These are phyloP conservation scores for Fusarium udum DNA, from an alignment of 2,329 filamentous ascomycete species.

Conservation along the genomic window DNA sequence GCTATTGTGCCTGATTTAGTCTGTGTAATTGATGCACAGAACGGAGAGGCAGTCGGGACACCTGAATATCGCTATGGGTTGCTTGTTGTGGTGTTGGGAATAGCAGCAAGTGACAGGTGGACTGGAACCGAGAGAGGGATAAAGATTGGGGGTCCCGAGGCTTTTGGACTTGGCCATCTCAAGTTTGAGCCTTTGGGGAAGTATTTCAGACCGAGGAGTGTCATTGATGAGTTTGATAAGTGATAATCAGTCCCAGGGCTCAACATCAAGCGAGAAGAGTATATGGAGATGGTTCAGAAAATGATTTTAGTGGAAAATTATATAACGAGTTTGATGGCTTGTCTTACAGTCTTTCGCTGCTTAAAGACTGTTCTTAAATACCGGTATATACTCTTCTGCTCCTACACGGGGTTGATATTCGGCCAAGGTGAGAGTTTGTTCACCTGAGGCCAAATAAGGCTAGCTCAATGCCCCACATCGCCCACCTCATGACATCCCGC, in stretches of 20 bases:
- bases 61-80: conserved; percentile 66
- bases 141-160: conserved; percentile 59
- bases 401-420: background rate
- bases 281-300: background rate
- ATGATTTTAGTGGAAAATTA: background rate
- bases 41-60: conserved; percentile 64
- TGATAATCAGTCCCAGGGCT: background rate
- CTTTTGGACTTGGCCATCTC: conserved; percentile 59
- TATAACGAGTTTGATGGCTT: background rate
- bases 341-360: background rate
- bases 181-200: conserved; percentile 58
- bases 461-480: background rate
- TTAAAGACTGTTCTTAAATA: too few relatives aligned
- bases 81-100: conserved; percentile 59
- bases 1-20: conserved; percentile 67
- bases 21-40: conserved; percentile 64
- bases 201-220: conserved; percentile 60
- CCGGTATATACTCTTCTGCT: background rate
- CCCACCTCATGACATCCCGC: conserved; percentile 3
- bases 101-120: conserved; percentile 57
- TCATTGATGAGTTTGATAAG: conserved; percentile 60
- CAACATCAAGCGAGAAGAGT: background rate
- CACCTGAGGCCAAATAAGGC: background rate
- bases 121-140: conserved; percentile 57
- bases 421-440: conserved; percentile 10